phyloP scores from a whole-genome alignment of 352 stramenopile species.

The Phytophthora palmivora region DNA sequence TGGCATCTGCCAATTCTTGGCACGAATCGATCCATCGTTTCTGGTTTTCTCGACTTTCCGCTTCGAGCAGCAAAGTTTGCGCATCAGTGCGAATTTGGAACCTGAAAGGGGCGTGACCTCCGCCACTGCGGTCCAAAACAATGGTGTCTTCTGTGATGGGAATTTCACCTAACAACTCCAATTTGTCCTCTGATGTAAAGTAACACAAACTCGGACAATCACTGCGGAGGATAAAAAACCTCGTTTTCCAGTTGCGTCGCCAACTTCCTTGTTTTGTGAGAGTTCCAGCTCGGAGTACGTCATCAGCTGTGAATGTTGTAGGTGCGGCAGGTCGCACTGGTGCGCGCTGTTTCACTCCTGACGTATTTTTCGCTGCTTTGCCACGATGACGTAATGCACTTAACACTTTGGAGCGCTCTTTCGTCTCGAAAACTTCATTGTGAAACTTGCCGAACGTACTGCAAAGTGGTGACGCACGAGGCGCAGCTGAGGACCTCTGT shows the following conservation, averaged over 20 bases:
- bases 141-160: constrained; percentile 76
- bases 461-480: constrained; percentile 40
- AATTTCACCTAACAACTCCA: constrained; percentile 78
- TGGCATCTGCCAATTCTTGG: constrained; percentile 68
- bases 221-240: constrained; percentile 83
- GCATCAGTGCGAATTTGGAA: constrained; percentile 73
- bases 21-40: constrained; percentile 75
- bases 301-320: constrained; percentile 75
- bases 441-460: constrained; percentile 78
- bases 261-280: constrained; percentile 85
- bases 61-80: constrained; percentile 68
- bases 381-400: constrained; percentile 77
- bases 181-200: constrained; percentile 85
- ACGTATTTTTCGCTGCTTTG: constrained; percentile 40
- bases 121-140: constrained; percentile 67
- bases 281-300: constrained; percentile 64
- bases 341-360: constrained; percentile 25
- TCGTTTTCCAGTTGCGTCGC: constrained; percentile 88
- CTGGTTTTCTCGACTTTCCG: constrained; percentile 69
- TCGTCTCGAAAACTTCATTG: constrained; percentile 80
- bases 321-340: constrained; percentile 21
- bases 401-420: constrained; percentile 75
- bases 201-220: constrained; percentile 83
- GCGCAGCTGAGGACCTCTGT: constrained; percentile 13
- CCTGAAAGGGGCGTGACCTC: constrained; percentile 63